phyloP scores from a whole-genome alignment of 345 rosid species.

The Dovyalis caffra region DNA sequence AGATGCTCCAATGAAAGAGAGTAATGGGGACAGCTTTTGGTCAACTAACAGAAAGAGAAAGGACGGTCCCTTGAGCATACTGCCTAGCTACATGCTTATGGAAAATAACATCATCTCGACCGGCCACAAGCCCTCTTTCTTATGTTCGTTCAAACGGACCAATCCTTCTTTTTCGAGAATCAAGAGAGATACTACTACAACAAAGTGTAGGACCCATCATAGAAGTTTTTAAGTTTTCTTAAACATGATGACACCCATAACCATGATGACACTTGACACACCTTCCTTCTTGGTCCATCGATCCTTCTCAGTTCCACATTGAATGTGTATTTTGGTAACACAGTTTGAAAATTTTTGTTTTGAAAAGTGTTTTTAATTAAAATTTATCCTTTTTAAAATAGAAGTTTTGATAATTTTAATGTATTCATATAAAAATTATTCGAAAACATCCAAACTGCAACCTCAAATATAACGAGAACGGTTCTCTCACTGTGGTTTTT shows the following conservation, averaged over 20 bases:
- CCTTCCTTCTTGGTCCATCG: too few species aligned
- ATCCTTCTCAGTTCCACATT: too few species aligned
- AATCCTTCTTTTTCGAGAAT: background rate
- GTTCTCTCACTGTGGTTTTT: too few species aligned
- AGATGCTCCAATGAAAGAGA: conserved; percentile 7
- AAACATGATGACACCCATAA: background rate
- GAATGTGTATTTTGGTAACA: too few species aligned
- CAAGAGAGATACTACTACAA: background rate
- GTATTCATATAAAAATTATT: too few species aligned
- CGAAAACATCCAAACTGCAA: background rate
- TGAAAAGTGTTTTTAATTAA: background rate
- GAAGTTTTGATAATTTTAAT: too few species aligned
- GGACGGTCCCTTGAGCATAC: background rate
- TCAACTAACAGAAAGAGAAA: conserved; percentile 6
- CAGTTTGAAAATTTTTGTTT: too few species aligned
- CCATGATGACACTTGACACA: background rate
- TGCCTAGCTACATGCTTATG: background rate
- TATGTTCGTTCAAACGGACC: background rate
- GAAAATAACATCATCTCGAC: background rate
- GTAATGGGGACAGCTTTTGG: background rate
- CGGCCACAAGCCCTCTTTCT: background rate
- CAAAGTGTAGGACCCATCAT: background rate
- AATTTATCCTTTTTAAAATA: too few species aligned
- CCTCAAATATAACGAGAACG: too few species aligned
- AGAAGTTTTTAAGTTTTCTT: background rate